Evolutionary conservation across 73 alveolate genomes (phyloP).

Genomic region (Uronychia setigera): DNA sequence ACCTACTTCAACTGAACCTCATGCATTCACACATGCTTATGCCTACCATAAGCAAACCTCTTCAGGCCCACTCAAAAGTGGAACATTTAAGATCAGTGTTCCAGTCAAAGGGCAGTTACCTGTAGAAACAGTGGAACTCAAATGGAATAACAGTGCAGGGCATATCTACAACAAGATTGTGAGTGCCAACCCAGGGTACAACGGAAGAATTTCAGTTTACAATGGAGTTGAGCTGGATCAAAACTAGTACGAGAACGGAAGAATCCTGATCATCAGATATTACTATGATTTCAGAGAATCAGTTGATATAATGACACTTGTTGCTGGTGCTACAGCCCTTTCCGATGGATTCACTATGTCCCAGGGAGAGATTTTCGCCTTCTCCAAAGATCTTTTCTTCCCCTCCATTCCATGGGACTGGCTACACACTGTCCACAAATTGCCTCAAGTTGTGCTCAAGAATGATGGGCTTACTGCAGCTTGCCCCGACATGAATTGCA

Average conservation of each 20-base stretch:
- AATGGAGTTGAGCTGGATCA: background rate
- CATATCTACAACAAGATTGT: too few relatives aligned
- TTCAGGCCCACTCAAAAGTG: background rate
- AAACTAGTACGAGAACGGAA: background rate
- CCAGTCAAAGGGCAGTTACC: background rate
- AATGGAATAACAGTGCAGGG: too few relatives aligned
- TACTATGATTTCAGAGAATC: background rate
- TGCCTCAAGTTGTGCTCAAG: background rate
- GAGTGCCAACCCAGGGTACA: background rate
- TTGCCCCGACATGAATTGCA: background rate
- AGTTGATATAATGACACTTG: background rate
- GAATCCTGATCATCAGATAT: background rate
- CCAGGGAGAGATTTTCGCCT: too few relatives aligned
- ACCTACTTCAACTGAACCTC: too few relatives aligned
- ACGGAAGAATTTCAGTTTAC: background rate
- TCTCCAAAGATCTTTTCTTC: background rate
- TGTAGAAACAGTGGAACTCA: background rate
- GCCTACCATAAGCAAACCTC: too few relatives aligned
- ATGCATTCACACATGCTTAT: too few relatives aligned
- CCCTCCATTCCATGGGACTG: background rate
- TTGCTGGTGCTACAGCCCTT: background rate
- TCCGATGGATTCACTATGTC: background rate
- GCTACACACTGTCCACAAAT: background rate
- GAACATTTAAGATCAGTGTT: background rate
- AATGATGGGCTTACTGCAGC: background rate